Evolutionary conservation across 108 stramenopile species (phyloP).

Genomic region (Aurantiochytrium sp.): DNA sequence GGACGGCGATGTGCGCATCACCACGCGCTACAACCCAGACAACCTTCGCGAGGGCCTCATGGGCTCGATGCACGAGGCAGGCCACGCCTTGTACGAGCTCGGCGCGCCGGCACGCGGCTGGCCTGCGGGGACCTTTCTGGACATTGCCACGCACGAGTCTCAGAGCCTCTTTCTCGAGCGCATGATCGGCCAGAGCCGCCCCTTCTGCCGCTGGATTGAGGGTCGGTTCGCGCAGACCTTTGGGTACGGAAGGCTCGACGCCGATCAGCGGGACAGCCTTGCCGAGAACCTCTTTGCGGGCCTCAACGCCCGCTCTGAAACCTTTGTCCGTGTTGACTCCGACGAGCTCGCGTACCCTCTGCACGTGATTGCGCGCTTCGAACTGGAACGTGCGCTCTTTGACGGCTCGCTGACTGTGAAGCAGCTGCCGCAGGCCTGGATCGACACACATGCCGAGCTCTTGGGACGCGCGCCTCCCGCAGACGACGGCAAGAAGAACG

Average conservation of each 20-base stretch:
- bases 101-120: constrained; percentile 53
- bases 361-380: constrained; percentile 81
- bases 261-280: constrained; percentile 42
- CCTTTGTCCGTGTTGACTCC: constrained; percentile 79
- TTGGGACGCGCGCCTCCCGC: constrained; percentile 71
- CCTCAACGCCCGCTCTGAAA: constrained; percentile 66
- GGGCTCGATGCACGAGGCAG: constrained; percentile 81
- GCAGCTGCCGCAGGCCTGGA: constrained; percentile 74
- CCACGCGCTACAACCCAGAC: constrained; percentile 63
- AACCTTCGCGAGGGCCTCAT: constrained; percentile 81
- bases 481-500: constrained; percentile 62
- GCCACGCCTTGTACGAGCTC: constrained; percentile 89
- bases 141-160: constrained; percentile 82
- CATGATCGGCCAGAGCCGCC: constrained; percentile 65
- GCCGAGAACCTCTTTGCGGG: constrained; percentile 69
- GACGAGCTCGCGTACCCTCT: constrained; percentile 86
- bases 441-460: constrained; percentile 65
- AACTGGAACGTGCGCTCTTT: constrained; percentile 75
- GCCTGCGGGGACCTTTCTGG: constrained; percentile 60
- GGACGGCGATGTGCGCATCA: constrained; percentile 77
- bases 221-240: constrained; percentile 63
- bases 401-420: constrained; percentile 61
- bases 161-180: constrained; percentile 86
- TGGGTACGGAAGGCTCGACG: constrained; percentile 40
- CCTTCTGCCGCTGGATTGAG: constrained; percentile 69